Evolutionary conservation across 805 yeast genomes (phyloP), one percentile per base, ranked within the genome.

Genomic region (Kuraishia hungarica): DNA sequence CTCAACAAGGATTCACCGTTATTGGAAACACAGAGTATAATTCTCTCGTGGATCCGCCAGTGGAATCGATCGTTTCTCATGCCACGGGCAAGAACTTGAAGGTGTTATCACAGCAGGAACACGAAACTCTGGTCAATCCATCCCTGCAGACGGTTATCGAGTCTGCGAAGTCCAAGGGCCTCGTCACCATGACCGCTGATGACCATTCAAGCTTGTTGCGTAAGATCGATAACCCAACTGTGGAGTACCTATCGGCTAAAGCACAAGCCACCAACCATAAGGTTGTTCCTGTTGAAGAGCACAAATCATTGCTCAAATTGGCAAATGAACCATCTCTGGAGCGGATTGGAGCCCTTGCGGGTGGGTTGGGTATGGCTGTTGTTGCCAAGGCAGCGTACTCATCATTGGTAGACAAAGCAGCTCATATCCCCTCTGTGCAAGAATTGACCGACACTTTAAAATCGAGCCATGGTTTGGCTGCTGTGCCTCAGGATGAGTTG

Each of bases 161-260:
- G 17, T 35, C 43, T 35, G 43, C 43, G 4, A 35, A 35, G 43
- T 7, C 43, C 43, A 35, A 35, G 43, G 43, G 43, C 3, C 43
- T 35, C 17, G 43, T 35, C n/a, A 35, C 43, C n/a, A 35, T 35
- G 43, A 35, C 43, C 5, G 17, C 43, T 17, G 43, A 35, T 8
- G 43, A 35, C 43, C 17, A 35, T 15, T 13, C 43, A 35, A 3
- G n/a, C n/a, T 17, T 35, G 11, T 15, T 35, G 43, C 17, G n/a
- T 8, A 35, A n/a, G 56, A 50, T 17, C 2, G 47, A 43, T 6
- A 51, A 29, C 48, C 61, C 61, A 7, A 56, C 68, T 1, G 26
- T 59, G 6, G 68, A 68, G 1, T 67, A 67, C 24, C 53, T 57
- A 3, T 50, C 51, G 24, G 28, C 39, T 21, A 48, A 35, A 17